phyloP scores from a whole-genome alignment of 441 rosid genomes.

The Populus trichocarpa region DNA sequence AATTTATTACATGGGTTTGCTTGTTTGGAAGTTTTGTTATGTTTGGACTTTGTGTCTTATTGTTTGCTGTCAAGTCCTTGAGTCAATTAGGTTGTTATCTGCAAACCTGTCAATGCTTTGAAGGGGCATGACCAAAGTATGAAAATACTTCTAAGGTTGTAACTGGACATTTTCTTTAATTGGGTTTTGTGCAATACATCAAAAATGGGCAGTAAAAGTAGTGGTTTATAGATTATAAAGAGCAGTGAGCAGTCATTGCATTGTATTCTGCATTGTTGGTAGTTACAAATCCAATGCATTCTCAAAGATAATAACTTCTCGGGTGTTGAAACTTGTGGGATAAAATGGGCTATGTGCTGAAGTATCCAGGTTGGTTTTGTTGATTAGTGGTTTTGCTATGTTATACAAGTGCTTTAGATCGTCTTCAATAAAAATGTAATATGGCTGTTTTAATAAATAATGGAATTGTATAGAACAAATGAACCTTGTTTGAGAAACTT shows the following conservation, averaged over 20 bases:
- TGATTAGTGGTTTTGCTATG: not conserved
- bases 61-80: not conserved
- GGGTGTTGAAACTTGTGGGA: not conserved
- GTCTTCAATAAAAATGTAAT: not conserved
- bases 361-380: not conserved
- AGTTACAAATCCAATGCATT: not conserved
- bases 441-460: not conserved
- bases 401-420: not conserved
- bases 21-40: slow-evolving; percentile 2
- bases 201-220: not conserved
- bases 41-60: not conserved
- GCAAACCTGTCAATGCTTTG: not conserved
- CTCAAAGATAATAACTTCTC: not conserved
- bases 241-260: not conserved
- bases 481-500: not conserved
- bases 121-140: not conserved
- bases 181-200: not conserved
- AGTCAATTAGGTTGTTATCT: not conserved
- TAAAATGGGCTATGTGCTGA: not conserved
- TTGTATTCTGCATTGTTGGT: not conserved
- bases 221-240: not conserved
- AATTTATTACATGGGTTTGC: not conserved
- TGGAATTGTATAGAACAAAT: not conserved
- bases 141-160: not conserved
- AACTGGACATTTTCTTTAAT: not conserved